Conservation (phyloP, 2,329 filamentous ascomycete genomes). For the Sporothrix globosa region DNA sequence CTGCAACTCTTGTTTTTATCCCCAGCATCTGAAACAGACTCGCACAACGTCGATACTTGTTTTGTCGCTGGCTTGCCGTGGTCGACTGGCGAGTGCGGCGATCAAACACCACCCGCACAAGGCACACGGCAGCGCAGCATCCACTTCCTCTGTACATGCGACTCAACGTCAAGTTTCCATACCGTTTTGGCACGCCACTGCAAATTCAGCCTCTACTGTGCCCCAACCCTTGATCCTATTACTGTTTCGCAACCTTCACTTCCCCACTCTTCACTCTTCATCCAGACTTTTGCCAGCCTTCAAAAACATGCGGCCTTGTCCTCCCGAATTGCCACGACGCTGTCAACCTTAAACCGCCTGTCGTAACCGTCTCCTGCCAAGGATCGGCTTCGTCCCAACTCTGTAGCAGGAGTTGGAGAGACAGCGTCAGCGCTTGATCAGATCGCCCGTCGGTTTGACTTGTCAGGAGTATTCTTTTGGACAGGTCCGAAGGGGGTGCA, state of each 20-base stretch:
- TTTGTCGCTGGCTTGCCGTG: conserved; percentile 5
- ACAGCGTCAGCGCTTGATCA: conserved; percentile 32
- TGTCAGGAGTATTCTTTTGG: background rate
- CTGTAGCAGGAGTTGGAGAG: conserved; percentile 32
- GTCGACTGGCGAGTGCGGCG: background rate
- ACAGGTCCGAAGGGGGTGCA: background rate
- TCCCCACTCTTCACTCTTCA: background rate
- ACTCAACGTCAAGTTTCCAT: background rate
- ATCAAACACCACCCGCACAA: conserved; percentile 3
- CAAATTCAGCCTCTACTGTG: background rate
- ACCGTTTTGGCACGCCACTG: background rate
- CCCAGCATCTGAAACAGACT: background rate
- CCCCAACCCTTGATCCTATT: background rate
- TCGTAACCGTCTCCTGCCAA: conserved; percentile 15
- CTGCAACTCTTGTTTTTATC: background rate
- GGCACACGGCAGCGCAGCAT: background rate
- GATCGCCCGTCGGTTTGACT: background rate
- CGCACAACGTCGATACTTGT: background rate
- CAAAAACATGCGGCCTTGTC: background rate
- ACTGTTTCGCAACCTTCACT: background rate
- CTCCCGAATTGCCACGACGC: background rate
- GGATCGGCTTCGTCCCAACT: conserved; percentile 35
- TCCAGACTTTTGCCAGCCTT: background rate
- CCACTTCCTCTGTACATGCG: background rate
- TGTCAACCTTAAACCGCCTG: background rate